Evolutionary conservation across 768 basidiomycete species (phyloP).

Genomic region (Lentinula lateritia): DNA sequence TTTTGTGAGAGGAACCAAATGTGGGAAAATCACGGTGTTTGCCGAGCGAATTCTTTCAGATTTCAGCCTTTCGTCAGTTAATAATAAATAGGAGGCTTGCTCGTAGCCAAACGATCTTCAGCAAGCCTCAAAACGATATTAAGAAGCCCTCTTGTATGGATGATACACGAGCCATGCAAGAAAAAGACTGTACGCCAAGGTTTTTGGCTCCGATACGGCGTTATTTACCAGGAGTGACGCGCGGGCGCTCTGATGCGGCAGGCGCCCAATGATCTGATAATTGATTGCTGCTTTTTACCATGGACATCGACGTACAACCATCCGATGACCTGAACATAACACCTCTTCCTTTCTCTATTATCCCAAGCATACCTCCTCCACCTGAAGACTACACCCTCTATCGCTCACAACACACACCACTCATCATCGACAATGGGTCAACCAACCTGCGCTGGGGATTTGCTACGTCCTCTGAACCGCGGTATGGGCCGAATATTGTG

Average conservation of each 20-base stretch:
- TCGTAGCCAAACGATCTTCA: too few relatives aligned
- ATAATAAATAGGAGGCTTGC: too few relatives aligned
- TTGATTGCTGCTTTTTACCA: background rate
- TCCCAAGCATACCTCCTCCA: slow-evolving; percentile 25
- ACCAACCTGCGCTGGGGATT: slow-evolving; percentile 82
- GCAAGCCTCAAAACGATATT: too few relatives aligned
- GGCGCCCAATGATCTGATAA: too few relatives aligned
- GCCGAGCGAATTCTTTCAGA: background rate
- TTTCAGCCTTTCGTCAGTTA: background rate
- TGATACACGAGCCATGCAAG: too few relatives aligned
- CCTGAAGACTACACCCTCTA: slow-evolving; percentile 47
- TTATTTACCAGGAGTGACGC: too few relatives aligned
- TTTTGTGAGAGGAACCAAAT: background rate
- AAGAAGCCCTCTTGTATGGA: too few relatives aligned
- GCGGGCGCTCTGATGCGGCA: too few relatives aligned
- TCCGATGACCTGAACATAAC: background rate
- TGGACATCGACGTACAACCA: background rate
- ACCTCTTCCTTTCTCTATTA: slow-evolving; percentile 10
- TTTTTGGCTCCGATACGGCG: too few relatives aligned
- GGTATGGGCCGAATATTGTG: slow-evolving; percentile 62
- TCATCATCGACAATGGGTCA: slow-evolving; percentile 89
- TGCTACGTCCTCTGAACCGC: slow-evolving; percentile 53
- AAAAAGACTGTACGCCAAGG: too few relatives aligned
- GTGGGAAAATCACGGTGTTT: background rate
- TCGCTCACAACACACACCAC: slow-evolving; percentile 49